Evolutionary conservation across 306 rosid species (phyloP), one percentile per base, ranked within the genome.

Genomic region (Coriaria nepalensis): DNA sequence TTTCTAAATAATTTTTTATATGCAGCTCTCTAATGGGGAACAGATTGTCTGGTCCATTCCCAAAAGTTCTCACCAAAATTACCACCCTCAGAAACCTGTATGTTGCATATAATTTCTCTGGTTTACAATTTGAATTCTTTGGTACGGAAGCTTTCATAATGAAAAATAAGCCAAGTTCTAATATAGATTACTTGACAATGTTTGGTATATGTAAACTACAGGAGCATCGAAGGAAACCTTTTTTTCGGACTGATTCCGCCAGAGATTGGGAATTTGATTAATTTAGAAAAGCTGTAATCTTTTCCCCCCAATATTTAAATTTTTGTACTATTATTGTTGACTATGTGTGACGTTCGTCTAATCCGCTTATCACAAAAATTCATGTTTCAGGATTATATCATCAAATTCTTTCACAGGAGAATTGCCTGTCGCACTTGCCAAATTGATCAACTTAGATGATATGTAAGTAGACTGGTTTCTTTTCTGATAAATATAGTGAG

Each of bases 21-120:
- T 65, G 82, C 95, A 88, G 97, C 59, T 73, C 78, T 59, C 2
- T 88, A 0, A 88, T 84, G 97, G 97, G 97, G 61, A 84, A 78
- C 80, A 74, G 47, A 57, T 71, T 88, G 68, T 84, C 97, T 36
- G 97, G 95, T 34, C 86, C 86, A 49, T 88, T 88, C 61, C 97
- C 97, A 8, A 74, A 66, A 66, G 97, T 65, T 42, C 84, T 88
- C 37, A 72, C 95, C 54, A 74, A 59, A 12, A 81, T 88, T 44
- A 78, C 80, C 69, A 84, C 93, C 59, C 82, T 88, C 72, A 76
- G 12, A 71, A 88, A 83, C 66, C 12, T 88, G 97, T 88, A 76
- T 35, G 93, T 71, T 66, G 29, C 12, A 1, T 20, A 4, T 47
- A n/a, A 47, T 29, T 5, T 2, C 9, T 40, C 37, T 53, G 39